These are phyloP conservation scores for Collybiopsis confluens DNA, from an alignment of 768 basidiomycete species.

Conservation along the genomic window DNA sequence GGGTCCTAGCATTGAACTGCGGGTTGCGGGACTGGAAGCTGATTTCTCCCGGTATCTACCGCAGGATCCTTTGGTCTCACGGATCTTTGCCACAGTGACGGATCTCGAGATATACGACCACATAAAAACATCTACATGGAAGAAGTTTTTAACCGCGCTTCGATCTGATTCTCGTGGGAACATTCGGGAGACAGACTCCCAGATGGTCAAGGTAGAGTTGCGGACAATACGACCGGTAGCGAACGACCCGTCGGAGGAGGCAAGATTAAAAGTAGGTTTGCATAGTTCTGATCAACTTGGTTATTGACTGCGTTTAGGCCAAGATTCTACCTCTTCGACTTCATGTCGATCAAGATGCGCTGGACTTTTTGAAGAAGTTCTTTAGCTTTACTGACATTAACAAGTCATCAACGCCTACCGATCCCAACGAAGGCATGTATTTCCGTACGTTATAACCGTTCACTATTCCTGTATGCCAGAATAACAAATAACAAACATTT, in stretches of 20 bases:
- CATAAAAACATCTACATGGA: constrained; percentile 98
- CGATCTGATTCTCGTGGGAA: constrained; percentile 84
- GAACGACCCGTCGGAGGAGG: constrained; percentile 67
- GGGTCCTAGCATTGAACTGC: constrained; percentile 80
- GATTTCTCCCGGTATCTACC: constrained; percentile 65
- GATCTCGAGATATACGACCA: constrained; percentile 92
- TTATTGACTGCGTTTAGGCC: constrained; percentile 43
- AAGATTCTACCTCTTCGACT: constrained; percentile 88
- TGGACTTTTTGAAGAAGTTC: constrained; percentile 97
- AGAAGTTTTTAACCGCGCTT: constrained; percentile 88
- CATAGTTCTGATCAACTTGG: neutral
- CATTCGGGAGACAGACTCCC: constrained; percentile 83
- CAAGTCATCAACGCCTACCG: constrained; percentile 30
- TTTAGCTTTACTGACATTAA: constrained; percentile 79
- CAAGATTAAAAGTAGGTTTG: constrained; percentile 66
- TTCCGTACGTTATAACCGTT: constrained; percentile 53
- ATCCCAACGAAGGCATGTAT: constrained; percentile 50
- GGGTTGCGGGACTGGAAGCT: constrained; percentile 56
- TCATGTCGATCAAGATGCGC: constrained; percentile 96
- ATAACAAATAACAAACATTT: neutral
- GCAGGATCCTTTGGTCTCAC: constrained; percentile 53
- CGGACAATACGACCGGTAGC: constrained; percentile 69
- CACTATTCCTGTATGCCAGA: neutral
- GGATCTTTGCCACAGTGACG: constrained; percentile 61
- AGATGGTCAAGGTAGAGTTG: constrained; percentile 90